Evolutionary conservation across 2,329 filamentous ascomycete species (phyloP).

Genomic region (Aquanectria penicillioides): DNA sequence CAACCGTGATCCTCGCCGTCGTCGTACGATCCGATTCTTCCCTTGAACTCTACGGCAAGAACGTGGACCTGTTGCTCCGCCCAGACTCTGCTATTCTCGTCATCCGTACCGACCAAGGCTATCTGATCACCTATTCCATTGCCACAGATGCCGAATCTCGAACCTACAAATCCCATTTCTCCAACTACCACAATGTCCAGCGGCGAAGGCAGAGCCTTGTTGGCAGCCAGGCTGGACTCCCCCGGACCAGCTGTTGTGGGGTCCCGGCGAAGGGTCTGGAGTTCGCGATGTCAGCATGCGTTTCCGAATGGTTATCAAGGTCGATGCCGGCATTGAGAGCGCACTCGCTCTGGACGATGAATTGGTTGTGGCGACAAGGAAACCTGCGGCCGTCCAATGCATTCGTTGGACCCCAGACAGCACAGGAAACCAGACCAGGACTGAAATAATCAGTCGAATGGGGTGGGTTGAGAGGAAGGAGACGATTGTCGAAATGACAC

Average conservation of each 20-base stretch:
- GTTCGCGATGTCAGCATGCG: constrained; percentile 88
- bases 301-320: constrained; percentile 97
- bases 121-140: constrained; percentile 93
- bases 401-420: constrained; percentile 93
- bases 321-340: constrained; percentile 92
- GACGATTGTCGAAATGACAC: constrained; percentile 83
- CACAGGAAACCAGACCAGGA: constrained; percentile 84
- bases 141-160: constrained; percentile 83
- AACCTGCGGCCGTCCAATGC: constrained; percentile 94
- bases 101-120: constrained; percentile 85
- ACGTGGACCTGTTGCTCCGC: constrained; percentile 84
- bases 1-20: constrained; percentile 86
- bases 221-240: constrained; percentile 64
- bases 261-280: constrained; percentile 83
- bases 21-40: constrained; percentile 85
- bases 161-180: constrained; percentile 87
- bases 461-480: constrained; percentile 83
- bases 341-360: constrained; percentile 92
- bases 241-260: constrained; percentile 73
- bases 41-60: constrained; percentile 83
- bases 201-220: constrained; percentile 70
- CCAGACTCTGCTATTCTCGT: constrained; percentile 94
- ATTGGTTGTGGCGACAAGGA: constrained; percentile 88
- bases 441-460: constrained; percentile 89
- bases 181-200: constrained; percentile 72